Base-by-base conservation (phyloP, 2,329 filamentous ascomycete genomes). In the Alternaria rosae region DNA sequence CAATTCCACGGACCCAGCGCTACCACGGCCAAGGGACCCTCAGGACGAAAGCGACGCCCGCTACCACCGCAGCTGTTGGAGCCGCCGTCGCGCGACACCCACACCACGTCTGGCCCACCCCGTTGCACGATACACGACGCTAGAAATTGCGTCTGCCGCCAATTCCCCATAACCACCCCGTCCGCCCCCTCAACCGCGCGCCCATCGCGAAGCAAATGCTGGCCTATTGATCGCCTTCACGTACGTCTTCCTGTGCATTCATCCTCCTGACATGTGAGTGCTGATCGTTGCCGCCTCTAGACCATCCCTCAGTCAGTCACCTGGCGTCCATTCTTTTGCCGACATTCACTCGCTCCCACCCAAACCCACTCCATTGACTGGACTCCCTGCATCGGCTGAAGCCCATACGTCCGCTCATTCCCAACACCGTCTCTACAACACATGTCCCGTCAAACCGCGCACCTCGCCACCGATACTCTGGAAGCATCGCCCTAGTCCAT, bases 261-360 rank as follows among this genome's bases (percentile, higher is more conserved):
- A 23, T 17, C 25, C 17, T 25, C 45, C 62, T 70, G 68, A 61
- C 61, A 67, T 59, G 35, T 42, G 13, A 23, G 42, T 70, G 71
- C 70, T 72, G 69, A 78, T 74, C 70, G 53, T 61, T 64, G 59
- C 59, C 58, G 57, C 25, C 32, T 59, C 64, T 64, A 73, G 72
- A 64, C 64, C 68, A 62, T 70, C 71, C 63, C 67, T 69, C 67
- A 72, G 76, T 75, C 76, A 77, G 74, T 74, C 71, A 60, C 69
- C 75, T 77, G 77, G 78, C 78, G 77, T 80, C 79, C 79, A 67
- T 71, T 80, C 78, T 68, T 79, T 80, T 80, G 75, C 70, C 78
- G 73, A 73, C 70, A 64, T 64, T 73, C 74, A 54, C 73, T 75
- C 71, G 68, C 67, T 57, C 54, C 57, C 68, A 17, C 50, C 50